Evolutionary conservation across 495 filamentous ascomycete species (phyloP).

Genomic region (Bryoglossum gracile): DNA sequence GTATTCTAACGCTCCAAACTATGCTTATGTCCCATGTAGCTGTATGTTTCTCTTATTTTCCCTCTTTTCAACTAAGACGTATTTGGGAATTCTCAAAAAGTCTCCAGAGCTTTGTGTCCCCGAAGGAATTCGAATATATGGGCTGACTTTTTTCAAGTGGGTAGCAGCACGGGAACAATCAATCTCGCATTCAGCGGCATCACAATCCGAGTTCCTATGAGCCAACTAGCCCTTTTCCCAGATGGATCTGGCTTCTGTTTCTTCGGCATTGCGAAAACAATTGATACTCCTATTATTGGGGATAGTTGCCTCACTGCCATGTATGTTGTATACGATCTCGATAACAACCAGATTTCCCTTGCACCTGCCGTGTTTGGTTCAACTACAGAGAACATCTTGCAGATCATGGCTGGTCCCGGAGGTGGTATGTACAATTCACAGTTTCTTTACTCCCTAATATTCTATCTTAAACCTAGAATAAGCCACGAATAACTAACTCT

Average conservation of each 20-base stretch:
- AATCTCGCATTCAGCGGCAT: constrained; percentile 53
- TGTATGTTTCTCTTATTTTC: no score
- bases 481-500: no score
- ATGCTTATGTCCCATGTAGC: no score
- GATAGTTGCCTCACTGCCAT: constrained; percentile 87
- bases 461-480: no score
- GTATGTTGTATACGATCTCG: constrained; percentile 90
- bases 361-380: constrained; percentile 78
- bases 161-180: constrained; percentile 3
- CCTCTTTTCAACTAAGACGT: no score
- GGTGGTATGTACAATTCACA: neutral
- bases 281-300: constrained; percentile 55
- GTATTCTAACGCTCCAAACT: no score
- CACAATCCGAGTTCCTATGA: constrained; percentile 63
- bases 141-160: neutral
- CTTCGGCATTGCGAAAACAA: constrained; percentile 23
- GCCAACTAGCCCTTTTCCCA: constrained; percentile 62
- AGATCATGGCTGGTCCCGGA: constrained; percentile 56
- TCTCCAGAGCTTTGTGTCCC: neutral
- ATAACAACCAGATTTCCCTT: constrained; percentile 75
- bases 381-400: constrained; percentile 51
- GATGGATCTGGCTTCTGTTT: constrained; percentile 57
- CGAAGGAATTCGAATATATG: neutral
- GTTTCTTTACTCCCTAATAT: no score
- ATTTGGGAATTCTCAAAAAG: no score